Evolutionary conservation across 1,139 yeast genomes (phyloP).

Genomic region (Saccharomyces uvarum): DNA sequence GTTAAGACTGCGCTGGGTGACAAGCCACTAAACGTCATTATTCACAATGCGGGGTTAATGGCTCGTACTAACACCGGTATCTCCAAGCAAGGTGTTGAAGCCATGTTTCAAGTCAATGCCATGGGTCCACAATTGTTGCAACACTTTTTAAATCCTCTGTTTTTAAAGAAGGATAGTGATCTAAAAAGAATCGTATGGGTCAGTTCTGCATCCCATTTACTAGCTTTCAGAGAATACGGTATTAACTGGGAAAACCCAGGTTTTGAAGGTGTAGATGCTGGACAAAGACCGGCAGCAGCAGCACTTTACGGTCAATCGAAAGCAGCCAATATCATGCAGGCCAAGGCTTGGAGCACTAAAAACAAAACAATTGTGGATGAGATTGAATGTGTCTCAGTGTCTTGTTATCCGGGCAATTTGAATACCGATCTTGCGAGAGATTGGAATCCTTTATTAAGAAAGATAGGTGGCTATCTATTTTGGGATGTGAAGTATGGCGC

Average conservation of each 20-base stretch:
- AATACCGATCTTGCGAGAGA: slow-evolving; percentile 38
- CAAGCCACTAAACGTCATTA: slow-evolving; percentile 35
- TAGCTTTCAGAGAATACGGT: slow-evolving; percentile 36
- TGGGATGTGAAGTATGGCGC: slow-evolving; percentile 37
- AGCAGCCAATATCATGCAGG: slow-evolving; percentile 39
- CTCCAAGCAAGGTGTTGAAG: slow-evolving; percentile 38
- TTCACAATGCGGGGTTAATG: slow-evolving; percentile 50
- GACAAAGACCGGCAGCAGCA: slow-evolving; percentile 17
- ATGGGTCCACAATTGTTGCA: slow-evolving; percentile 45
- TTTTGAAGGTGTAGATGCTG: slow-evolving; percentile 27
- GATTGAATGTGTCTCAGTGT: slow-evolving; percentile 34
- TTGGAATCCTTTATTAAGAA: slow-evolving; percentile 12
- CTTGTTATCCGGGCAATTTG: slow-evolving; percentile 45
- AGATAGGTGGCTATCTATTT: slow-evolving; percentile 12
- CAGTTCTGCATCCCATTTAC: slow-evolving; percentile 37
- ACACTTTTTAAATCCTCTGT: slow-evolving; percentile 38
- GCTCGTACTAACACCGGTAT: slow-evolving; percentile 35
- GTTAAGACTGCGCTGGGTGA: slow-evolving; percentile 22
- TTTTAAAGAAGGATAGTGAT: slow-evolving; percentile 27
- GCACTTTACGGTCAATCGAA: slow-evolving; percentile 40
- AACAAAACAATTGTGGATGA: slow-evolving; percentile 30
- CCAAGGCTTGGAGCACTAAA: slow-evolving; percentile 37
- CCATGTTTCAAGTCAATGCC: slow-evolving; percentile 44
- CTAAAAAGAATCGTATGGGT: slow-evolving; percentile 42
- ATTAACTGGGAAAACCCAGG: slow-evolving; percentile 37